Conservation (phyloP, 106 monocot genomes). For the Platanthera zijinensis region DNA sequence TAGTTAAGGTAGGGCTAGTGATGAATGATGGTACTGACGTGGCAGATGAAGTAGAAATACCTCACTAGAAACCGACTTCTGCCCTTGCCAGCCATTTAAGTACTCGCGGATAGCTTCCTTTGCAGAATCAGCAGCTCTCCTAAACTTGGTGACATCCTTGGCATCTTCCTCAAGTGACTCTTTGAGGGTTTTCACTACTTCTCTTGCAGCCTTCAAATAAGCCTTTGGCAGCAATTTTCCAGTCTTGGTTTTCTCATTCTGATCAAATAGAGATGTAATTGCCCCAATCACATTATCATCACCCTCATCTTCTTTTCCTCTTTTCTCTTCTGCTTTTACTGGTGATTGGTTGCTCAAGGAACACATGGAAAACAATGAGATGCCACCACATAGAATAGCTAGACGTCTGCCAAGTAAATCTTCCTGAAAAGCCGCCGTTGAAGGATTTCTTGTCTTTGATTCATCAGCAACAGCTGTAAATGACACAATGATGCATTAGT, state of each 20-base stretch:
- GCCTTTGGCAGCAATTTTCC: constrained; percentile 87
- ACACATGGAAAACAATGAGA: constrained; percentile 22
- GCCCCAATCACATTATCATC: constrained; percentile 38
- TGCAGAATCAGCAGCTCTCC: constrained; percentile 87
- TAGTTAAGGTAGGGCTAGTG: no score
- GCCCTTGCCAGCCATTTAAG: constrained; percentile 77
- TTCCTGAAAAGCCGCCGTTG: constrained; percentile 10
- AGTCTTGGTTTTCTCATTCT: constrained; percentile 80
- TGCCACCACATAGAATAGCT: constrained; percentile 19
- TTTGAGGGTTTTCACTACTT: constrained; percentile 78
- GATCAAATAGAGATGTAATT: constrained; percentile 71
- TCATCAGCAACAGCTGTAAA: constrained; percentile 31
- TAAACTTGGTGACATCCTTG: constrained; percentile 66
- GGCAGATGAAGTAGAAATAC: constrained; percentile 18
- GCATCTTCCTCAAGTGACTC: constrained; percentile 73
- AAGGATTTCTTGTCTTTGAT: constrained; percentile 11
- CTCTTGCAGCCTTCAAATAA: constrained; percentile 77
- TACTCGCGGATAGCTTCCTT: constrained; percentile 87
- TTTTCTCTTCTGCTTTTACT: constrained; percentile 49
- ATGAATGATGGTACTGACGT: neutral
- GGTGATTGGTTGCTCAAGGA: constrained; percentile 8
- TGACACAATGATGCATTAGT: neutral
- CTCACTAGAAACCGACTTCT: constrained; percentile 51
- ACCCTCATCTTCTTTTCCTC: constrained; percentile 20
- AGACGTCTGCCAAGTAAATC: constrained; percentile 28